A percentile compares a stretch with the other conserved stretches of the same genome.
Evolutionary conservation across 2,329 filamentous ascomycete genomes (phyloP).

Genomic region (Xylariomycetidae sp.): DNA sequence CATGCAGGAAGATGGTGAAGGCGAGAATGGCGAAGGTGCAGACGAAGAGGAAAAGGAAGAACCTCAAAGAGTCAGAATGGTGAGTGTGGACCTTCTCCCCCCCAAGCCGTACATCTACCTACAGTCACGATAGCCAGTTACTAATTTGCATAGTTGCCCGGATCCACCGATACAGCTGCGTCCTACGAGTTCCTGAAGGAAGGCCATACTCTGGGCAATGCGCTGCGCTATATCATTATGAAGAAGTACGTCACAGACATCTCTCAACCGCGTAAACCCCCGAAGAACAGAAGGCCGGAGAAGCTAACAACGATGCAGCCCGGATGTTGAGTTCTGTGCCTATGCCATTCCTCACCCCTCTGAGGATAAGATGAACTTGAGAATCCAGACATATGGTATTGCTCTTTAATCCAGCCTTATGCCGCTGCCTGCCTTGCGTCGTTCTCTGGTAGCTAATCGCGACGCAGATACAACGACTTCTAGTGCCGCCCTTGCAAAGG

Average conservation of each 20-base stretch:
- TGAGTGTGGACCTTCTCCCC: constrained; percentile 31
- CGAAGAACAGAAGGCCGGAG: no score
- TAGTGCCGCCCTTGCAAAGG: constrained; percentile 83
- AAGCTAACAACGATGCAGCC: constrained; percentile 81
- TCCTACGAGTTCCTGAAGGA: constrained; percentile 94
- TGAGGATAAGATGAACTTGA: constrained; percentile 91
- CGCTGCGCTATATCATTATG: constrained; percentile 91
- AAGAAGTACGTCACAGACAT: constrained; percentile 71
- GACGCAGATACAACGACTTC: constrained; percentile 67
- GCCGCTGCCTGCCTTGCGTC: neutral
- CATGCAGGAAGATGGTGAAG: constrained; percentile 26
- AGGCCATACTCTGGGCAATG: constrained; percentile 93
- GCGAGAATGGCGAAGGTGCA: constrained; percentile 28
- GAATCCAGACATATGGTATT: constrained; percentile 97
- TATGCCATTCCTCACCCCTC: constrained; percentile 97
- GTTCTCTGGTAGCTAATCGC: constrained; percentile 5
- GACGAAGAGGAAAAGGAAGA: constrained; percentile 45
- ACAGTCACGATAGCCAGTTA: constrained; percentile 7
- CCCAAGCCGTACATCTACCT: constrained; percentile 1
- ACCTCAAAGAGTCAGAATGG: constrained; percentile 56
- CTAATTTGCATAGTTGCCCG: constrained; percentile 69
- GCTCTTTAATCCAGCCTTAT: no score
- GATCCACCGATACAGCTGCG: constrained; percentile 78
- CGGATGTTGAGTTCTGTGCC: constrained; percentile 94
- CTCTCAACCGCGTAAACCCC: no score